A percentile compares a stretch with the other conserved stretches of the same genome.
Conservation (phyloP, 495 filamentous ascomycete species). For the Penicillium cosmopolitanum region DNA sequence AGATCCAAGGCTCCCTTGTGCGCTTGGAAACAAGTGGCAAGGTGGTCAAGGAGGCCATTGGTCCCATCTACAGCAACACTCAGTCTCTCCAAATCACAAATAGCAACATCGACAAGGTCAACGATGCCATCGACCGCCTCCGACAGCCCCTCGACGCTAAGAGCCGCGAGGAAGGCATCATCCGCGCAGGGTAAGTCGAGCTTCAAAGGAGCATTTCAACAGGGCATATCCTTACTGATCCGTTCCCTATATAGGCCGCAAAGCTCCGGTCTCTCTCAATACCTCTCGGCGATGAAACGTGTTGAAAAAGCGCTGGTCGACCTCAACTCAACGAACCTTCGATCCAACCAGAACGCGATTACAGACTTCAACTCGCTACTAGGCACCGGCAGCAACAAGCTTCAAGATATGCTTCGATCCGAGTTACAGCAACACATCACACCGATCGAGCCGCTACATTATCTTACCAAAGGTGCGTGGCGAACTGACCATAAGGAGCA, state of each 20-base stretch:
- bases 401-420: conserved; percentile 81
- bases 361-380: conserved; percentile 76
- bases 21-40: conserved; percentile 85
- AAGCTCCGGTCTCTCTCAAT: conserved; percentile 79
- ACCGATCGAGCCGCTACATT: conserved; percentile 86
- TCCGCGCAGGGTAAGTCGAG: conserved; percentile 69
- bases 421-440: conserved; percentile 72
- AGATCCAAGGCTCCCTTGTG: conserved; percentile 85
- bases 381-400: conserved; percentile 72
- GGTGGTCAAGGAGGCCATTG: conserved; percentile 87
- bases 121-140: conserved; percentile 83
- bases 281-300: conserved; percentile 85
- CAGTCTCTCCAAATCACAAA: conserved; percentile 82
- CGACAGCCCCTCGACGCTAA: conserved; percentile 87
- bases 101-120: conserved; percentile 84
- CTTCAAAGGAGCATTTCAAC: background rate
- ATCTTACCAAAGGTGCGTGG: conserved; percentile 78
- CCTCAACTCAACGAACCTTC: conserved; percentile 83
- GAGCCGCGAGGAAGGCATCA: conserved; percentile 86
- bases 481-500: background rate
- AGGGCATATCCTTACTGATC: conserved; percentile 20
- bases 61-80: conserved; percentile 91
- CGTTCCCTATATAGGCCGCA: conserved; percentile 59
- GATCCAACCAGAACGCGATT: conserved; percentile 88
- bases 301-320: conserved; percentile 78